Conservation (phyloP, 2,329 filamentous ascomycete species). For the Sphaerulina musiva region DNA sequence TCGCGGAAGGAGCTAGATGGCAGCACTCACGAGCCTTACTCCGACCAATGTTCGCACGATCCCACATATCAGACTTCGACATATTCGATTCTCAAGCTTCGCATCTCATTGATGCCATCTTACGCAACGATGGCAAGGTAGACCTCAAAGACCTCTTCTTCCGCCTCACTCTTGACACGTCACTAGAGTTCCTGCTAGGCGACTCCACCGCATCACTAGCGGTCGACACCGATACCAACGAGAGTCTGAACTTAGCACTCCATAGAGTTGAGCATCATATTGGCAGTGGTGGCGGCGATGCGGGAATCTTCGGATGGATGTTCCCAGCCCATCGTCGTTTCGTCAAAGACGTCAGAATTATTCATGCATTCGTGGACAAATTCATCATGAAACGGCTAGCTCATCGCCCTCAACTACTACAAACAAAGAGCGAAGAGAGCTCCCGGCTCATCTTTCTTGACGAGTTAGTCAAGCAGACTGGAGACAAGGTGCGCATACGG, state of each 20-base stretch:
- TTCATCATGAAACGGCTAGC: constrained; percentile 6
- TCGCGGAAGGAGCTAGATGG: constrained; percentile 35
- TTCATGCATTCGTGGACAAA: neutral
- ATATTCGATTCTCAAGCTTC: constrained; percentile 1
- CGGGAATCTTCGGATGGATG: neutral
- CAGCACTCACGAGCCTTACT: constrained; percentile 34
- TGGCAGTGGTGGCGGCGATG: neutral
- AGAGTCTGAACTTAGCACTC: constrained; percentile 10
- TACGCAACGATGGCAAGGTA: constrained; percentile 47
- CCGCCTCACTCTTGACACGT: constrained; percentile 57
- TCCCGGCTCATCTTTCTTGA: constrained; percentile 47
- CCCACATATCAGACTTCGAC: neutral
- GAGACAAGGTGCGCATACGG: constrained; percentile 36
- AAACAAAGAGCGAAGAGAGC: constrained; percentile 12
- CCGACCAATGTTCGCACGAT: constrained; percentile 42
- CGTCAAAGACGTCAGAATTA: neutral
- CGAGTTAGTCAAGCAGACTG: constrained; percentile 47
- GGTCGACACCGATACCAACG: constrained; percentile 6
- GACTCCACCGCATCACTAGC: constrained; percentile 30
- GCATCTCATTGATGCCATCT: constrained; percentile 36
- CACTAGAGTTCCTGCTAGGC: constrained; percentile 61
- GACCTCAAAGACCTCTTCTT: constrained; percentile 59
- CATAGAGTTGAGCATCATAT: constrained; percentile 17
- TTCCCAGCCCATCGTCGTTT: neutral
- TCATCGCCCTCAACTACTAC: constrained; percentile 9